These are phyloP conservation scores for Sarcocystis neurona DNA, from an alignment of 169 alveolate species.

Conservation along the genomic window DNA sequence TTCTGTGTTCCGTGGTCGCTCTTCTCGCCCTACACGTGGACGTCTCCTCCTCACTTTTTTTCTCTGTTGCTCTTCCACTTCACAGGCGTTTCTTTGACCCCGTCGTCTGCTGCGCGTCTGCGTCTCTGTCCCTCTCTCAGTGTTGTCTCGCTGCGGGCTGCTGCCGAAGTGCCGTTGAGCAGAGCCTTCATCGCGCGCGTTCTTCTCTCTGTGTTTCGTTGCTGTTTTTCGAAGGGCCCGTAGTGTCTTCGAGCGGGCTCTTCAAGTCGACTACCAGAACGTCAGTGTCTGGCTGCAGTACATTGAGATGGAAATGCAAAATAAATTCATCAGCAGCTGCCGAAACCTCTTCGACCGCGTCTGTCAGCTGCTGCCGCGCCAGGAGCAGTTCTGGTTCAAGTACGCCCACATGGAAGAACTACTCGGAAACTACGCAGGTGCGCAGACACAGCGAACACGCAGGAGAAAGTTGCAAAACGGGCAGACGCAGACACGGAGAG, in stretches of 20 bases:
- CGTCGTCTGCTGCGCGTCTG: no score
- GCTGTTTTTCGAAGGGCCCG: constrained; percentile 83
- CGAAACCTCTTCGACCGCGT: constrained; percentile 98
- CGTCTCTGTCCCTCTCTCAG: no score
- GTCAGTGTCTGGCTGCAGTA: constrained; percentile 95
- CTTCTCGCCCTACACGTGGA: neutral
- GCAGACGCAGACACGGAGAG: neutral
- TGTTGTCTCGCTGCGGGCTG: neutral
- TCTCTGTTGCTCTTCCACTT: no score
- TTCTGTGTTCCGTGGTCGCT: neutral
- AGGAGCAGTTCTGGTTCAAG: constrained; percentile 97
- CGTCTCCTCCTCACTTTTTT: neutral
- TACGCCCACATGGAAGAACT: constrained; percentile 98
- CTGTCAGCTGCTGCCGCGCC: constrained; percentile 94
- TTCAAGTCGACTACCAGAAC: constrained; percentile 94
- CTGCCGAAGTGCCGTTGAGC: neutral
- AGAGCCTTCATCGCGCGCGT: neutral
- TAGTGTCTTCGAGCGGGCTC: constrained; percentile 96
- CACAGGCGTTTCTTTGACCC: no score
- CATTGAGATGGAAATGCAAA: constrained; percentile 97
- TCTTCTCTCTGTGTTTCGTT: neutral
- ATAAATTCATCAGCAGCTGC: constrained; percentile 80
- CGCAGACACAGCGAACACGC: constrained; percentile 59
- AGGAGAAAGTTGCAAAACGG: neutral
- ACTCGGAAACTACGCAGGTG: constrained; percentile 94